Base-by-base conservation (phyloP, 2,329 filamentous ascomycete genomes). In the Epichloe brachyelytri region DNA sequence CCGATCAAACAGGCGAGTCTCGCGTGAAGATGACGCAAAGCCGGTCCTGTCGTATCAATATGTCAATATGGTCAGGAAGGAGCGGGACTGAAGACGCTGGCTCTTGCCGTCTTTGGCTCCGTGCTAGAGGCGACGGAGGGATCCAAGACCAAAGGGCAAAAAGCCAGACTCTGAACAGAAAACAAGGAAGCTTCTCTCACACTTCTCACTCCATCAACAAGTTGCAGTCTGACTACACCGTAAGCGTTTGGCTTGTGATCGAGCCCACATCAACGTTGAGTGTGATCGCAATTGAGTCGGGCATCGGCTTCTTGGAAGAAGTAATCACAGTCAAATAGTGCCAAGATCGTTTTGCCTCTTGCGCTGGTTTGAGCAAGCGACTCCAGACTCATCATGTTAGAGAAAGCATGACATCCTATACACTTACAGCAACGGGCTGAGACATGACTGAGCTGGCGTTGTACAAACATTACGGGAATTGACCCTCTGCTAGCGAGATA, bases 391-490 rank as follows among this genome's bases (percentile, higher is more conserved):
- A 39, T 7, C 34, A 33, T 38, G 36, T 40, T 15, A 34, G 36
- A 34, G 41, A 38, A 40, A 20, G 39, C 19, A n/a, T 19, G 30
- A 30, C 30, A 49, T 49, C 40, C 38, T 49, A 43, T 49, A 43
- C 40, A 49, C 39, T 40, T 50, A 38, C 49, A 37, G 36, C 33
- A 50, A 39, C 43, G 46, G 22, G 14, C 41, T 45, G 49, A 50
- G 37, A 50, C 49, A 50, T 45, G 43, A 46, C 22, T 50, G 43
- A 50, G 49, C 49, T 45, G 41, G 49, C 49, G 49, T 50, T 46
- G 43, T 40, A 50, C 49, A 50, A 40, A 41, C 15, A 46, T 34
- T 4, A 37, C 37, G 17, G 46, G 22, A 39, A 20, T 30, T 30
- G 36, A 38, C 22, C 33, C 36, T 40, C 43, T 19, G 17, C 36